Base-by-base conservation (phyloP, 2,329 filamentous ascomycete species). In the Neodidymelliopsis sp. region DNA sequence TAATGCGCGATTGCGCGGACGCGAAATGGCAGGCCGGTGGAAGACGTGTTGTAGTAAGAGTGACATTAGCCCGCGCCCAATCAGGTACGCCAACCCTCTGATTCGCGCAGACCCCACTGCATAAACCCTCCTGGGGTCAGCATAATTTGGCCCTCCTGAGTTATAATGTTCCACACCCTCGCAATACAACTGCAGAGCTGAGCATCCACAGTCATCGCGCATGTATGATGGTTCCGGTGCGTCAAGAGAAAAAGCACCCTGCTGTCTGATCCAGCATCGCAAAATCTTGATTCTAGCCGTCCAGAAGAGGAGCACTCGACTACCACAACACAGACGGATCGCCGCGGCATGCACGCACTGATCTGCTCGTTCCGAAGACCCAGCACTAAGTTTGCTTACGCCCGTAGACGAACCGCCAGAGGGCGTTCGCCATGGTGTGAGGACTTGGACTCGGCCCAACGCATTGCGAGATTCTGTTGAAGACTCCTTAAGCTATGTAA, bases 311-410 rank as follows among this genome's bases (percentile, higher is more conserved):
- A 40, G n/a, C 11, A 40, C 29, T 37, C 9, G n/a, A 13, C 31
- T 15, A 46, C 51, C 52, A 55, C 18, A 46, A 51, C 52, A 55
- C 52, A 48, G 51, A 34, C 45, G 27, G 49, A 57, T 55, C 51
- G 42, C 48, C 45, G 39, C 28, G 33, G 37, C 36, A 41, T 35
- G 40, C 47, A 42, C 49, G 40, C 45, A 41, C 33, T 38, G 59
- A 62, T 61, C 59, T 57, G 29, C 41, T 50, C 35, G 29, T 50
- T 39, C 59, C 43, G 56, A 39, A 36, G 45, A 48, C 49, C 58
- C 46, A 49, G 49, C 53, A 51, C 53, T 58, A 34, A 35, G 28
- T 54, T 30, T 53, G 35, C 39, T 49, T 29, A 36, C 27, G 41
- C 44, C 41, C 40, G 40, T 16, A 20, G 37, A 46, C 33, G 20